Base-by-base conservation (phyloP, 495 filamentous ascomycete species). In the Hypomontagnella submonticulosa region DNA sequence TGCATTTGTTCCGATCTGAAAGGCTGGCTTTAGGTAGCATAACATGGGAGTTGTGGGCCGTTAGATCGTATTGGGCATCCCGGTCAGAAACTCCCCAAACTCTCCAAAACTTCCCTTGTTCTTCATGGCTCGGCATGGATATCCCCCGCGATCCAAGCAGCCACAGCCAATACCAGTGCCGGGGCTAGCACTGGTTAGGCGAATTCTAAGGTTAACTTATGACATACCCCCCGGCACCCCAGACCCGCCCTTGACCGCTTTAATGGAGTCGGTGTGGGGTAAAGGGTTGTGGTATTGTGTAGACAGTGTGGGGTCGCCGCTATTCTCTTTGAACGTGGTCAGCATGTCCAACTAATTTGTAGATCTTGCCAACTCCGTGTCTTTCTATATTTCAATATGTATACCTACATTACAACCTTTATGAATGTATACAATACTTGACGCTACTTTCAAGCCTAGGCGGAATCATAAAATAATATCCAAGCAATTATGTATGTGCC, bases 181-280 rank as follows among this genome's bases (percentile, higher is more conserved):
- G 57, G 52, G 43, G 51, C 46, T 67, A 27, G 23, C 23, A 27
- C 23, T 27, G 2, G 23, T 27, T 27, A 61, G 52, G 34, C 16
- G 50, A 30, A 13, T 54, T 42, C 32, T 20, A n/a, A 33, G 30
- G 16, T 33, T 57, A 48, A 23, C 40, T 34, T 47, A 53, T 67
- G 63, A 61, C 57, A 59, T 55, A 61, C 20, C 51, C 51, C 42
- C 43, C 57, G 57, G 8, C 27, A 43, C 63, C 57, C 63, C 51
- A 34, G 57, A 61, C 34, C 51, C 51, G 38, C 44, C 57, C 59
- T 52, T 57, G 61, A 56, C 51, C n/a, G 36, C 49, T 51, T 52
- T 20, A 1, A 42, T 53, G 51, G 63, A 67, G 63, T 51, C 56
- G 23, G 57, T 67, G 63, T 67, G 63, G 63, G 63, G 63, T 57